A percentile compares a stretch with the other conserved stretches of the same genome.
Conservation (phyloP, 2,329 filamentous ascomycete species). For the Cercospora sp. region DNA sequence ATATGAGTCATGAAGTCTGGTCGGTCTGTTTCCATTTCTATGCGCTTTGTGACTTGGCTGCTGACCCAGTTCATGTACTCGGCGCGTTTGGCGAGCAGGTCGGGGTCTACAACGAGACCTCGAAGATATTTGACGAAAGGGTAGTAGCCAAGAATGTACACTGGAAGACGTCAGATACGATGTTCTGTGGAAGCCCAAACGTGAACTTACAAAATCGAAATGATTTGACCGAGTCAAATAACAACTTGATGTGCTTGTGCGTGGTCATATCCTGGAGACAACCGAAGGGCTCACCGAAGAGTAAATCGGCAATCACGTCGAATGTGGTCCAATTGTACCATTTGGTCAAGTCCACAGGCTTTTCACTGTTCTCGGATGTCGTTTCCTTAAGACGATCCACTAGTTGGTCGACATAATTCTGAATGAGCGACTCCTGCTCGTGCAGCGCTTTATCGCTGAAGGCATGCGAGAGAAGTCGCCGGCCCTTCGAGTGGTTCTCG, state of each 20-base stretch:
- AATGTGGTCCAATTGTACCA: conserved; percentile 45
- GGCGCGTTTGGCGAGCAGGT: conserved; percentile 24
- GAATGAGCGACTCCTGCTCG: conserved; percentile 45
- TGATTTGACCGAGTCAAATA: conserved; percentile 32
- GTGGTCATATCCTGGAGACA: conserved; percentile 29
- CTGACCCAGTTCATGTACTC: conserved; percentile 33
- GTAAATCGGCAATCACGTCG: conserved; percentile 34
- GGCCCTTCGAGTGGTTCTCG: conserved; percentile 42
- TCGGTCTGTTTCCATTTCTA: conserved; percentile 35
- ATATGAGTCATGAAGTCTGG: conserved; percentile 53
- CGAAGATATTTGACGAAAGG: conserved; percentile 31
- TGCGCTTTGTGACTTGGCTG: conserved; percentile 32
- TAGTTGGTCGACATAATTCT: conserved; percentile 44
- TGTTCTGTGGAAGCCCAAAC: background rate
- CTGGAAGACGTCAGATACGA: background rate
- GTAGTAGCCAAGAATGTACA: conserved; percentile 33
- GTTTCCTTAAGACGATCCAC: conserved; percentile 41
- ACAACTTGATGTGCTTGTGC: conserved; percentile 34
- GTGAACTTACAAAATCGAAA: conserved; percentile 25
- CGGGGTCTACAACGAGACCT: conserved; percentile 27
- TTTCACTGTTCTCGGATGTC: conserved; percentile 12
- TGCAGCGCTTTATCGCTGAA: conserved; percentile 48
- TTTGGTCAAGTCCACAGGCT: conserved; percentile 33
- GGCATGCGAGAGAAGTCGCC: conserved; percentile 44
- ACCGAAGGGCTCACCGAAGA: conserved; percentile 32